Base-by-base conservation (phyloP, 2,329 filamentous ascomycete genomes). In the Hymenotorrendiella dingleyae region DNA sequence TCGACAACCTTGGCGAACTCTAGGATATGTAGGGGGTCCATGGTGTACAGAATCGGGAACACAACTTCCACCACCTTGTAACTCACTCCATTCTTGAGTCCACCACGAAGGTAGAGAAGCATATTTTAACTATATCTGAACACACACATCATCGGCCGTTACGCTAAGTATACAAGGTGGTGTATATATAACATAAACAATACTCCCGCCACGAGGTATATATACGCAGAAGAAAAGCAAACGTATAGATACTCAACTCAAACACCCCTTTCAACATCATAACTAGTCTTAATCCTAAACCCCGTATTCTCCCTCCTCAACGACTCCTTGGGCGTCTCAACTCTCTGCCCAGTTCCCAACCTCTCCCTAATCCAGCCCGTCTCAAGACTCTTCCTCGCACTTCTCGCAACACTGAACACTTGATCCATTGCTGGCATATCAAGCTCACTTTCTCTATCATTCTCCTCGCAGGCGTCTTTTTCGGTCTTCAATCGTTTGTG, bases 181-280 rank as follows among this genome's bases (percentile, higher is more conserved):
- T n/a, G n/a, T n/a, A n/a, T n/a, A n/a, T n/a, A n/a, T n/a, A n/a
- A n/a, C n/a, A n/a, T n/a, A n/a, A n/a, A n/a, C n/a, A n/a, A n/a
- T n/a, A n/a, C n/a, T n/a, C n/a, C n/a, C n/a, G n/a, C n/a, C n/a
- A n/a, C n/a, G n/a, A n/a, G n/a, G n/a, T n/a, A n/a, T n/a, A n/a
- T n/a, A n/a, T n/a, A n/a, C n/a, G n/a, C n/a, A n/a, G n/a, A n/a
- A n/a, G n/a, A n/a, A n/a, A n/a, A n/a, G n/a, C n/a, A n/a, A n/a
- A n/a, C n/a, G n/a, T n/a, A n/a, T 26, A 39, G 17, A 23, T 27
- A 12, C 24, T 28, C 23, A 45, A 39, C 10, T 38, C n/a, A 28
- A 28, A 28, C 27, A 4, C 52, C 53, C 20, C 53, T 49, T 27
- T 57, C 54, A 29, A 55, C 28, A 52, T 55, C 53, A 21, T 39